A percentile compares a stretch with the other conserved stretches of the same genome.
These are phyloP conservation scores for Trypanosomatidae sp. DNA, from an alignment of 208 protist genomes.

Conservation along the genomic window DNA sequence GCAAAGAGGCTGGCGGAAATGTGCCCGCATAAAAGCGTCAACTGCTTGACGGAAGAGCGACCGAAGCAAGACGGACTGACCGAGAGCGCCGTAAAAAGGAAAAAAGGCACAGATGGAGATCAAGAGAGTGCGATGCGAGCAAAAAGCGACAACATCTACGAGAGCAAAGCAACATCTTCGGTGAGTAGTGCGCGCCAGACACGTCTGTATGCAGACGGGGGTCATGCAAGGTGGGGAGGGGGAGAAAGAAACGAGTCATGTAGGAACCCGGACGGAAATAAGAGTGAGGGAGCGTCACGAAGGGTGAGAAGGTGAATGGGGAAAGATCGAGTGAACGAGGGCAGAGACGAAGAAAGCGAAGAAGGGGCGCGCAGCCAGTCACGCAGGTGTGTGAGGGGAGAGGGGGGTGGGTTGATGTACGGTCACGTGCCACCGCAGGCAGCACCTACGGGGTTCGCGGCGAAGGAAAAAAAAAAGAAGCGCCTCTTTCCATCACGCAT, in stretches of 20 bases:
- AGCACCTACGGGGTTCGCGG: neutral
- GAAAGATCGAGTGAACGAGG: neutral
- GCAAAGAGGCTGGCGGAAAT: neutral
- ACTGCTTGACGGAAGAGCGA: neutral
- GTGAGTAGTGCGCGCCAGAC: neutral
- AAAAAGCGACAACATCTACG: neutral
- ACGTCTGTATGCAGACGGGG: neutral
- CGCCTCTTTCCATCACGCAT: neutral
- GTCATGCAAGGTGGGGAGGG: neutral
- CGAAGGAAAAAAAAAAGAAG: neutral
- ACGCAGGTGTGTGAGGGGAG: too few species aligned
- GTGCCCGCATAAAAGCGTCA: neutral
- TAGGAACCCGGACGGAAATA: too few species aligned
- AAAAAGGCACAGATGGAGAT: neutral
- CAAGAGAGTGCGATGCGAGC: neutral
- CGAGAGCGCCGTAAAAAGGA: neutral
- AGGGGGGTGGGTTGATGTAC: too few species aligned
- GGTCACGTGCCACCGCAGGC: neutral
- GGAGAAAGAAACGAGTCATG: neutral
- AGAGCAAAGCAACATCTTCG: neutral
- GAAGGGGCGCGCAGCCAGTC: neutral
- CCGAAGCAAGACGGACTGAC: neutral
- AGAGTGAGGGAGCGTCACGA: neutral
- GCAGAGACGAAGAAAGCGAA: neutral
- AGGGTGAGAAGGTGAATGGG: neutral